These are phyloP conservation scores for Heimioporus sp. DNA, from an alignment of 768 basidiomycete genomes.

Conservation along the genomic window DNA sequence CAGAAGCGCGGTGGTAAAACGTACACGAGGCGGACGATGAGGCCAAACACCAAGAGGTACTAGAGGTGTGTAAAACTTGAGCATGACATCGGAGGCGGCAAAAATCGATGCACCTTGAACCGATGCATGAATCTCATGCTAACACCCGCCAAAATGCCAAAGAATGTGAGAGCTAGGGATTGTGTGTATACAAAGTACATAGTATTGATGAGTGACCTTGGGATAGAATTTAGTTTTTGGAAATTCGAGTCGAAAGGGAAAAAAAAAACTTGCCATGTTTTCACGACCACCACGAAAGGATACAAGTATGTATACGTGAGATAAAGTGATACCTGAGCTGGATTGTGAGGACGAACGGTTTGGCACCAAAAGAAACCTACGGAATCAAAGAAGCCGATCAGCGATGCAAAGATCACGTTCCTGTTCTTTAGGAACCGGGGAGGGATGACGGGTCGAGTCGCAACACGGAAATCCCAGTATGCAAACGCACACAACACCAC, in stretches of 20 bases:
- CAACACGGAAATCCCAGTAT: slow-evolving; percentile 49
- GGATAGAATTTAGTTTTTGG: slow-evolving; percentile 5
- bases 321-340: slow-evolving; percentile 54
- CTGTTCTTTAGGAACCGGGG: slow-evolving; percentile 55
- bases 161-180: slow-evolving; percentile 58
- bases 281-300: slow-evolving; percentile 58
- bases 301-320: slow-evolving; percentile 73
- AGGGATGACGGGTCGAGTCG: slow-evolving; percentile 60
- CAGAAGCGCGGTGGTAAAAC: slow-evolving; percentile 7
- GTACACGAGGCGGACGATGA: slow-evolving; percentile 53
- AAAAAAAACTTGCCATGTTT: slow-evolving; percentile 39
- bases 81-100: neutral
- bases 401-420: slow-evolving; percentile 55
- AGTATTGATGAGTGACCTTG: slow-evolving; percentile 54
- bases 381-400: slow-evolving; percentile 66
- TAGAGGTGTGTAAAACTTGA: slow-evolving; percentile 14
- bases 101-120: slow-evolving; percentile 44
- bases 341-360: neutral
- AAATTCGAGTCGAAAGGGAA: neutral
- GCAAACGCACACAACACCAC: slow-evolving; percentile 42
- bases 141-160: slow-evolving; percentile 59
- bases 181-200: slow-evolving; percentile 66
- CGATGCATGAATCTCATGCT: slow-evolving; percentile 52
- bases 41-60: slow-evolving; percentile 53
- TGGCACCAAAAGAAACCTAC: slow-evolving; percentile 25